A percentile compares a stretch with the other conserved stretches of the same genome.
These are phyloP conservation scores for Suillus americanus DNA, from an alignment of 768 basidiomycete species.

Conservation along the genomic window DNA sequence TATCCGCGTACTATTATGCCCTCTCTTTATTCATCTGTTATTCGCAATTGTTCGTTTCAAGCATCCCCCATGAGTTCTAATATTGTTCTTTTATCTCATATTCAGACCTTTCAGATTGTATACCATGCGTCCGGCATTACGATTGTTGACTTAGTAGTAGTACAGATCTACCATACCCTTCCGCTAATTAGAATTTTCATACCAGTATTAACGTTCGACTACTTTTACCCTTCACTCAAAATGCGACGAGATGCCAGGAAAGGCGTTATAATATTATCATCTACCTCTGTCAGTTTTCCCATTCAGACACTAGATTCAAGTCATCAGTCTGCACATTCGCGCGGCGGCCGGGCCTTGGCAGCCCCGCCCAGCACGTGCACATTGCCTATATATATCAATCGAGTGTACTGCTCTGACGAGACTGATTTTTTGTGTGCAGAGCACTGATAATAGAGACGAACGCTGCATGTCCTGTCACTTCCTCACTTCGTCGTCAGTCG, in stretches of 20 bases:
- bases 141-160: conserved; percentile 6
- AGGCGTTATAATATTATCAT: not conserved
- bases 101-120: not conserved
- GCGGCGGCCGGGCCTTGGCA: too few species aligned
- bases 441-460: too few species aligned
- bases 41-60: conserved; percentile 6
- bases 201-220: conserved; percentile 6
- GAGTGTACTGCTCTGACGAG: too few species aligned
- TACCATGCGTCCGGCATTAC: conserved; percentile 7
- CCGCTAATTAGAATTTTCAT: conserved; percentile 10
- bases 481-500: too few species aligned
- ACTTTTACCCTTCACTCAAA: not conserved
- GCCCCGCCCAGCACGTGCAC: too few species aligned
- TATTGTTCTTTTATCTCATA: conserved; percentile 9
- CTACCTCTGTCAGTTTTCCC: not conserved
- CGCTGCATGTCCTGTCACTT: too few species aligned
- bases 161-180: conserved; percentile 7
- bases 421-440: too few species aligned
- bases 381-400: not conserved
- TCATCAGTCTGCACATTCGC: not conserved
- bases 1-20: conserved; percentile 7
- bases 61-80: conserved; percentile 6
- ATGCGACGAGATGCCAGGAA: not conserved
- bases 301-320: not conserved
- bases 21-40: conserved; percentile 11